Percentiles rank a stretch among this genome's conserved stretches.
These are phyloP conservation scores for Saccharum spontaneum DNA, from an alignment of 176 grass and related monocot species.

Conservation along the genomic window DNA sequence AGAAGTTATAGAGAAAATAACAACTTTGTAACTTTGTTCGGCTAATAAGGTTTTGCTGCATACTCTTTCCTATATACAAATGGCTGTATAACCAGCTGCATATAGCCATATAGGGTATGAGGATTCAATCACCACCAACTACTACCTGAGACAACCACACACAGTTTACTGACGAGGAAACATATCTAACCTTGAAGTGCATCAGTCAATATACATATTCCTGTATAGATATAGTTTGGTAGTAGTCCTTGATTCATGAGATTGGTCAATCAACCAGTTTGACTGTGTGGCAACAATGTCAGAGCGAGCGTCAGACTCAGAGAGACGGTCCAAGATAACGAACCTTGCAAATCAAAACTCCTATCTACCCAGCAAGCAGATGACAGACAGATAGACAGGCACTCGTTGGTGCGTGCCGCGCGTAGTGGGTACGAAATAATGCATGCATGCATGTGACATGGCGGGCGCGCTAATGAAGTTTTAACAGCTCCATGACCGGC, in stretches of 20 bases:
- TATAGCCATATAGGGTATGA: no score
- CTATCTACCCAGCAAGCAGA: neutral
- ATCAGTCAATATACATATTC: no score
- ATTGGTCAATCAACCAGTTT: neutral
- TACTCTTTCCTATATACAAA: no score
- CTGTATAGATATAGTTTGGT: no score
- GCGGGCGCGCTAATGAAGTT: neutral
- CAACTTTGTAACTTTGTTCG: no score
- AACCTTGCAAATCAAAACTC: neutral
- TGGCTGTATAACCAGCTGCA: neutral
- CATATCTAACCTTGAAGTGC: neutral
- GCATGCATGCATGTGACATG: neutral
- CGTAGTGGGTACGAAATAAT: neutral
- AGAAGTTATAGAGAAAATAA: no score
- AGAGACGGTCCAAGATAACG: neutral
- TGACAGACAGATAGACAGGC: neutral
- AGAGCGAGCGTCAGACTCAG: neutral
- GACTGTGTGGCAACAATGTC: neutral
- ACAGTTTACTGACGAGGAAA: neutral
- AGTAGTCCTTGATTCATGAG: neutral
- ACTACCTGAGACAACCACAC: no score
- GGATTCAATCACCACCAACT: no score
- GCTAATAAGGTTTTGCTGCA: neutral
- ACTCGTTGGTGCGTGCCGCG: neutral
- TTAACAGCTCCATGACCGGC: neutral